phyloP scores from a whole-genome alignment of 2,329 filamentous ascomycete species.

The Alternaria rosae region DNA sequence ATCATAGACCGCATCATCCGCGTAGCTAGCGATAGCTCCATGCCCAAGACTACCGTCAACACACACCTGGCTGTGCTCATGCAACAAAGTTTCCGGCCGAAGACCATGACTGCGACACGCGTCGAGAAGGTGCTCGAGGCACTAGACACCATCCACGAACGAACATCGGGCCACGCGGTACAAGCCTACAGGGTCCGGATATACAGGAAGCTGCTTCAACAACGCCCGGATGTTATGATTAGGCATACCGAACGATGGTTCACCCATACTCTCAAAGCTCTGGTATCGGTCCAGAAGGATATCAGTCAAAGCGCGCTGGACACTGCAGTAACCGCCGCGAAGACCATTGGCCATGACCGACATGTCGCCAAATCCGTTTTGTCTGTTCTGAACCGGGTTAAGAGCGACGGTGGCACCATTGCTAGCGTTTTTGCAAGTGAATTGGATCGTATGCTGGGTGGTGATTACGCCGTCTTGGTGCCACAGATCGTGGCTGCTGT shows the following conservation, averaged over 20 bases:
- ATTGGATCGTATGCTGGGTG: conserved; percentile 65
- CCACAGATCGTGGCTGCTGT: conserved; percentile 90
- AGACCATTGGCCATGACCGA: conserved; percentile 72
- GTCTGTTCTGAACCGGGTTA: conserved; percentile 65
- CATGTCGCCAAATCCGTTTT: conserved; percentile 71
- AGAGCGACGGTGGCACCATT: conserved; percentile 64
- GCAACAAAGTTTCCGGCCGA: conserved; percentile 78
- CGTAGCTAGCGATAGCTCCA: conserved; percentile 70
- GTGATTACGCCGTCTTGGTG: conserved; percentile 69
- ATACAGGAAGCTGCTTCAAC: conserved; percentile 78
- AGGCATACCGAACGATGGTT: conserved; percentile 78
- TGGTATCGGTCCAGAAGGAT: conserved; percentile 80
- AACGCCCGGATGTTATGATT: conserved; percentile 74
- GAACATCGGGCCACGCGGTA: conserved; percentile 81
- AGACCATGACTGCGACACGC: conserved; percentile 75
- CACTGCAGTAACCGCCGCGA: conserved; percentile 75
- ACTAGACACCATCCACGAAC: conserved; percentile 75
- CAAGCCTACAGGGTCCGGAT: conserved; percentile 78
- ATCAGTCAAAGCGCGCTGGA: conserved; percentile 77
- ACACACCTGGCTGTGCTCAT: conserved; percentile 82
- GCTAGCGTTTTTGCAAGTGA: conserved; percentile 70
- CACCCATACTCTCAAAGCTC: conserved; percentile 78
- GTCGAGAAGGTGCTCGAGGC: conserved; percentile 74
- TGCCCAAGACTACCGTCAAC: conserved; percentile 79
- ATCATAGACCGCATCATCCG: conserved; percentile 82